Base-by-base conservation (phyloP, 2,329 filamentous ascomycete genomes). In the Talaromyces verruculosus region DNA sequence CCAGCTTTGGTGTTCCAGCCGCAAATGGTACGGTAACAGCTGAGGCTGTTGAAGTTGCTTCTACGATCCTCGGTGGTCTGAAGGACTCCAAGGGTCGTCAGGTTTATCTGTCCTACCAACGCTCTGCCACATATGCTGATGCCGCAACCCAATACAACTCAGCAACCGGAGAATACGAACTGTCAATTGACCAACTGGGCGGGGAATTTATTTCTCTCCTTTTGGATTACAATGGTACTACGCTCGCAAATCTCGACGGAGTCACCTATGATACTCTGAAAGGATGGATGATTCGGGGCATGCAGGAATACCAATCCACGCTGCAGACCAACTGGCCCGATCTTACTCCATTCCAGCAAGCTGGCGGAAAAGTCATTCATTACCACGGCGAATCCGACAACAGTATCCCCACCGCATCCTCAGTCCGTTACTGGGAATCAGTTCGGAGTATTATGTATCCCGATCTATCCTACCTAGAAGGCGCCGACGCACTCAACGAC, bases 281-380 rank as follows among this genome's bases (percentile, higher is more conserved):
- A n/a, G 78, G 80, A 17, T 87, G 84, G 84, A 87, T 87, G 78
- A 73, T 78, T 45, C 77, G 73, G 5, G 84, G 81, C 5, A 79
- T 82, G 78, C 71, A 81, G 57, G 77, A 77, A 45, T 88, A 84
- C 73, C 67, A 77, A 35, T 83, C 85, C 69, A 82, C 73, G 58
- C 77, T 86, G 3, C 84, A 87, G 70, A 87, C 84, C 8, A 86
- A 81, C 0, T 71, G 81, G 28, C 83, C 84, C 0, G 85, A 88
- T 68, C 77, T 87, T 0, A 83, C 81, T 0, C 68, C 76, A 8
- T 86, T 86, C 77, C 76, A 83, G 37, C 65, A 76, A 2, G 70
- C 77, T 0, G 85, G 85, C 28, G 85, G 84, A 61, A 88, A 88
- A 73, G 74, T 88, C 3, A 75, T 88, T 11, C 84, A 87, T 72